Percentiles rank a stretch among this genome's conserved stretches.
These are phyloP conservation scores for Odonthalia washingtoniensis DNA, from an alignment of 31 red algal genomes.

Conservation along the genomic window DNA sequence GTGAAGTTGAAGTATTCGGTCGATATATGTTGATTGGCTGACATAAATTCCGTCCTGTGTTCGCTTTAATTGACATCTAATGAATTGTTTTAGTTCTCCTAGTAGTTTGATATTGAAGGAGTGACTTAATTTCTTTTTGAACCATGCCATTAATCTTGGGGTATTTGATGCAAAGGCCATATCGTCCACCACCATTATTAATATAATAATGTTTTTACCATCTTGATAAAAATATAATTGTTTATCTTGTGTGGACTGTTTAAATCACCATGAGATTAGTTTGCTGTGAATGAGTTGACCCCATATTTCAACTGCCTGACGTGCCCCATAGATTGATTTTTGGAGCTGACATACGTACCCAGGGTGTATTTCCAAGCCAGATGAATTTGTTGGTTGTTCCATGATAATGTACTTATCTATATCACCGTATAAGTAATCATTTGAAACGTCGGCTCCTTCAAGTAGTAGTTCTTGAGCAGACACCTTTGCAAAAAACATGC, in stretches of 20 bases:
- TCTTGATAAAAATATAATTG: not conserved
- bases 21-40: not conserved
- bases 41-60: conserved; percentile 18
- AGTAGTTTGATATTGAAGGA: conserved; percentile 35
- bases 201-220: not conserved
- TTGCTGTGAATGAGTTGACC: no score
- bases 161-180: conserved; percentile 1
- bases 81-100: conserved; percentile 1
- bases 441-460: conserved; percentile 23
- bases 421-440: conserved; percentile 17
- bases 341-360: not conserved
- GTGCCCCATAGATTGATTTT: not conserved
- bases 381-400: not conserved
- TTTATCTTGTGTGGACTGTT: not conserved
- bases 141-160: not conserved
- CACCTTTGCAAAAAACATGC: conserved; percentile 2
- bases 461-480: conserved; percentile 17
- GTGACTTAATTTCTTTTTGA: not conserved
- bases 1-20: conserved; percentile 10
- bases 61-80: conserved; percentile 6
- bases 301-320: not conserved
- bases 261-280: no score
- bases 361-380: not conserved
- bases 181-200: conserved; percentile 8
- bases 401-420: not conserved